Conservation (phyloP, 805 yeast species). For the Saccharomycodes ludwigii region DNA sequence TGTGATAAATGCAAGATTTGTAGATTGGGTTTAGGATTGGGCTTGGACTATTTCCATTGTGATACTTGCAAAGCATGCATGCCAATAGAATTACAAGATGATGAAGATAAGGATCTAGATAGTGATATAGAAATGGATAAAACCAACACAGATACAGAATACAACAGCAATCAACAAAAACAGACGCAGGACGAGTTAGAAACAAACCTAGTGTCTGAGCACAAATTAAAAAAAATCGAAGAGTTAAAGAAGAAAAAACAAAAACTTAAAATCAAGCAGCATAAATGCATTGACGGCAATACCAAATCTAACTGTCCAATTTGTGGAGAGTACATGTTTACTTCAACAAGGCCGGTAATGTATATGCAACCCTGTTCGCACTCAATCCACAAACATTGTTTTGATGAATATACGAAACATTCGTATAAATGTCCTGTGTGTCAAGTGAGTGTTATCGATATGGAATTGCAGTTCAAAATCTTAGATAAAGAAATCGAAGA, state of each 20-base stretch:
- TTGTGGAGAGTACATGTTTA: constrained; percentile 83
- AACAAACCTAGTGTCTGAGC: background rate
- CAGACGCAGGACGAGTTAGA: background rate
- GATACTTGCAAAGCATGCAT: constrained; percentile 81
- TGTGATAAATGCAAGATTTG: constrained; percentile 92
- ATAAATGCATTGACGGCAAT: constrained; percentile 74
- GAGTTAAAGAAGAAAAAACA: background rate
- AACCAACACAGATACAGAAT: constrained; percentile 1
- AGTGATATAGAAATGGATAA: constrained; percentile 5
- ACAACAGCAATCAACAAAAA: background rate
- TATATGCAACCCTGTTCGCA: constrained; percentile 88
- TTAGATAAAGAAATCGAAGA: constrained; percentile 70
- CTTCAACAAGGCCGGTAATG: constrained; percentile 69
- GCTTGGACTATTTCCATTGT: constrained; percentile 86
- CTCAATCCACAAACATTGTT: constrained; percentile 80
- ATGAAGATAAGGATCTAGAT: constrained; percentile 16
- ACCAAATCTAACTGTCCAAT: constrained; percentile 90
- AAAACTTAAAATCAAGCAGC: constrained; percentile 19
- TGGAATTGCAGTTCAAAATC: constrained; percentile 80
- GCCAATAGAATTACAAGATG: constrained; percentile 61
- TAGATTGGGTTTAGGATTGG: constrained; percentile 77
- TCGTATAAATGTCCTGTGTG: constrained; percentile 89
- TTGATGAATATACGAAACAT: constrained; percentile 67
- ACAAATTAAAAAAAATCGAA: background rate
- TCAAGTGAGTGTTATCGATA: constrained; percentile 69